Conservation (phyloP, 2,329 filamentous ascomycete species). For the Phialophora verrucosa region DNA sequence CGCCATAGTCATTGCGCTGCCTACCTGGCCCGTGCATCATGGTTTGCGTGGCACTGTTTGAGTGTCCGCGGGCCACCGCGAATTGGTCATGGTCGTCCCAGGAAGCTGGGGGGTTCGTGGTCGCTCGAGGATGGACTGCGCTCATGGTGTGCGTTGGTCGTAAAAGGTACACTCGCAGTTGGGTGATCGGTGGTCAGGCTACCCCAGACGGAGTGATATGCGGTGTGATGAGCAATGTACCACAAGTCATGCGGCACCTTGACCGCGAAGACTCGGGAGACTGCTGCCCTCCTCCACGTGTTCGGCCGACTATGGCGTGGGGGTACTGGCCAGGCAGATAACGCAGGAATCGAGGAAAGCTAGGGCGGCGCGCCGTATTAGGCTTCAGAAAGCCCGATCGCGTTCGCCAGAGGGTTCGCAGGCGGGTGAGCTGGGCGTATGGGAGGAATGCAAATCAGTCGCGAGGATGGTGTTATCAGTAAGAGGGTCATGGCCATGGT, state of each 20-base stretch:
- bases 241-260: constrained; percentile 36
- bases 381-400: constrained; percentile 1
- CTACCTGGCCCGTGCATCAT: constrained; percentile 25
- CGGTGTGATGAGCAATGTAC: constrained; percentile 22
- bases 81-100: constrained; percentile 32
- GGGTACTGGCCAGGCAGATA: constrained; percentile 5
- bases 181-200: constrained; percentile 25
- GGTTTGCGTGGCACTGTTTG: constrained; percentile 26
- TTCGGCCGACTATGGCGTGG: constrained; percentile 18
- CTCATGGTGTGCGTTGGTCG: constrained; percentile 20
- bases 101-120: constrained; percentile 19
- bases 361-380: neutral
- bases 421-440: neutral
- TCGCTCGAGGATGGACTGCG: constrained; percentile 27
- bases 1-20: constrained; percentile 27
- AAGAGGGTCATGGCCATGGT: constrained; percentile 4
- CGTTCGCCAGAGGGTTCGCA: neutral
- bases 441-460: neutral
- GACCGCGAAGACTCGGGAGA: constrained; percentile 26
- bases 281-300: constrained; percentile 27
- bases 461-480: constrained; percentile 13
- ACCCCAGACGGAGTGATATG: constrained; percentile 21
- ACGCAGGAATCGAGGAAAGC: neutral
- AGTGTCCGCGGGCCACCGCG: constrained; percentile 26
- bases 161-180: constrained; percentile 4